Evolutionary conservation across 495 filamentous ascomycete genomes (phyloP), one percentile per base, ranked within the genome.

Genomic region (Aspergillus conjunctus): DNA sequence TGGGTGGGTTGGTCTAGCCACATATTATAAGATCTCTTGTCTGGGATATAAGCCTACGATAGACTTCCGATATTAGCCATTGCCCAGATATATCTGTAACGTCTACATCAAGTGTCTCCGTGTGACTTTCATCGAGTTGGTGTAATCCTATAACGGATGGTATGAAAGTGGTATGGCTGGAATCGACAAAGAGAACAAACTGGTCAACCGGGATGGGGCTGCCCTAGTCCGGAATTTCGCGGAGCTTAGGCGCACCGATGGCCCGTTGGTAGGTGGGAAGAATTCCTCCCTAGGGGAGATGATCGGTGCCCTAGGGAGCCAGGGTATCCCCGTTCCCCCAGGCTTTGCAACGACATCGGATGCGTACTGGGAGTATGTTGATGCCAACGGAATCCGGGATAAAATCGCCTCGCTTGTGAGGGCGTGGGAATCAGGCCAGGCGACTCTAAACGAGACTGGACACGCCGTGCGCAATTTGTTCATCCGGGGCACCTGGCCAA

Each of bases 251-350:
- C 58, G 58, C n/a, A 9, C 34, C 18, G 65, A 51, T 15, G 60
- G 31, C 26, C 20, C 34, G 30, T 43, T 48, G 2, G 72, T 75
- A 17, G 72, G 72, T 18, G 72, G 72, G 6, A 75, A 73, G 59
- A 75, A 72, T 51, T 63, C 72, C n/a, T 75, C 72, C 11, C 59
- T 75, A 20, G 72, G 72, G 10, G 72, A 73, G 63, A 73, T 75
- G 72, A 69, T 75, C 52, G 39, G 67, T 18, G 20, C 58, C 14
- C 66, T 75, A 7, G 26, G 2, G 4, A 8, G 44, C 9, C 18
- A 69, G 44, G 71, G 71, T 4, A 67, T 75, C 26, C 32, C 72
- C 31, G 69, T 75, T 11, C 72, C 71, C 4, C 64, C 67, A 12
- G 66, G 72, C 2, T 71, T 75, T 57, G 72, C 72, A 3, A 71